Evolutionary conservation across 768 basidiomycete genomes (phyloP), one percentile per base, ranked within the genome.

Genomic region (Xerocomellus intermedius): DNA sequence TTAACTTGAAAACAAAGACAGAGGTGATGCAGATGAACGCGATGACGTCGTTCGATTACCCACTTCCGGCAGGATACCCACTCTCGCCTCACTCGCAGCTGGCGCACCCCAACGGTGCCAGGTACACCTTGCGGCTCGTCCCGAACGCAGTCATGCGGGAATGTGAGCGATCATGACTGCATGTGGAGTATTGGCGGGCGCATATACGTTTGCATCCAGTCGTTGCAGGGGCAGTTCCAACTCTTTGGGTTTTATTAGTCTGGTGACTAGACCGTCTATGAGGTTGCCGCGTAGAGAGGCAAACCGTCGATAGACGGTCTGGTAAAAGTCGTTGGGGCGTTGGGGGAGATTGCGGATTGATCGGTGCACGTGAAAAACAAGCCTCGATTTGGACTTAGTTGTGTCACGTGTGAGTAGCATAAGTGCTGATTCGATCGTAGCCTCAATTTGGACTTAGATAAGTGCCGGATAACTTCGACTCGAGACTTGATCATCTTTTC

Each of bases 191-290:
- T 21, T 62, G 61, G 61, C 36, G 33, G 14, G 60, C 64, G 16
- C 60, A 59, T 60, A 65, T 79, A 19, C 76, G 73, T 39, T 73
- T 75, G 50, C 74, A 79, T 8, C 77, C 79, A 19, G 72, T 21
- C 17, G 16, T 17, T 38, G 9, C 47, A 12, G n/a, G 47, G 24
- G 3, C 24, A 28, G 26, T 17, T 48, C 22, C 36, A 38, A 22
- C 24, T 48, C 22, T 48, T 48, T n/a, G 24, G 26, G 16, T 28
- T 48, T 21, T 48, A 48, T 24, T n/a, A n/a, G n/a, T n/a, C n/a
- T n/a, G n/a, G n/a, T n/a, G n/a, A n/a, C n/a, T n/a, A n/a, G n/a
- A n/a, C n/a, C n/a, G n/a, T n/a, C n/a, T n/a, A n/a, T n/a, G n/a
- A n/a, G n/a, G n/a, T n/a, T n/a, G n/a, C n/a, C n/a, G n/a, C n/a